Percentiles rank a stretch among this genome's conserved stretches.
These are phyloP conservation scores for Schizophyllum commune DNA, from an alignment of 1,284 basidiomycete species.

Conservation along the genomic window DNA sequence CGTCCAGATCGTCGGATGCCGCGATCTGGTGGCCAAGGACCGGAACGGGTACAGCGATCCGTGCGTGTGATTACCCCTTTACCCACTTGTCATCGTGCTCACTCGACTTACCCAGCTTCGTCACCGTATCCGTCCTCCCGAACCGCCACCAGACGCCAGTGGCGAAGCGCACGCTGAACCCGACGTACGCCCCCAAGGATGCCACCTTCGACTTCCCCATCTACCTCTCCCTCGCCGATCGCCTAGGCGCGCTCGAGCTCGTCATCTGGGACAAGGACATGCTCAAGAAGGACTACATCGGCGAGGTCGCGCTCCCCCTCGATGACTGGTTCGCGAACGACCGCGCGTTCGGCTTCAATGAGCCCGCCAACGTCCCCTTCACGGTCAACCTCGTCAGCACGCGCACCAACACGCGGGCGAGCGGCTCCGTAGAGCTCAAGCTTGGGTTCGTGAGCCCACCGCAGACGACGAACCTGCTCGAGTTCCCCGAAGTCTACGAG, in stretches of 20 bases:
- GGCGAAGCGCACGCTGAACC: constrained; percentile 74
- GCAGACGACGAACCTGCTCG: constrained; percentile 27
- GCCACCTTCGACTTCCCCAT: constrained; percentile 86
- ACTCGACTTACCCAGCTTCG: constrained; percentile 43
- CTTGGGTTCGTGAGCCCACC: constrained; percentile 64
- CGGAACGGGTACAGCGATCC: constrained; percentile 66
- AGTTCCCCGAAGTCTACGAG: constrained; percentile 52
- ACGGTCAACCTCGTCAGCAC: constrained; percentile 58
- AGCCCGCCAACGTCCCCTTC: constrained; percentile 48
- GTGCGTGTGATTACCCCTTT: constrained; percentile 33
- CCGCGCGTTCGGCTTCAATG: constrained; percentile 45
- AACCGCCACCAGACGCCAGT: constrained; percentile 73
- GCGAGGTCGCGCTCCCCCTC: constrained; percentile 73
- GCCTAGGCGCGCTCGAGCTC: constrained; percentile 73
- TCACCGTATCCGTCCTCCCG: constrained; percentile 61
- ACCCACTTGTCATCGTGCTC: background rate
- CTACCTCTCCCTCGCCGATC: constrained; percentile 65
- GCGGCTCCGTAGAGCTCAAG: constrained; percentile 65
- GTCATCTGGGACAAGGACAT: constrained; percentile 93
- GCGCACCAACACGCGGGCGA: constrained; percentile 47
- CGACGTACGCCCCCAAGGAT: constrained; percentile 60
- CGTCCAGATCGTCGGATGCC: constrained; percentile 60
- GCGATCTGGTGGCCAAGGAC: constrained; percentile 53
- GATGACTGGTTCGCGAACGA: constrained; percentile 70
- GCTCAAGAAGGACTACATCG: constrained; percentile 87